These are phyloP conservation scores for Paradendryphiella salina DNA, from an alignment of 2,329 filamentous ascomycete species.

Conservation along the genomic window DNA sequence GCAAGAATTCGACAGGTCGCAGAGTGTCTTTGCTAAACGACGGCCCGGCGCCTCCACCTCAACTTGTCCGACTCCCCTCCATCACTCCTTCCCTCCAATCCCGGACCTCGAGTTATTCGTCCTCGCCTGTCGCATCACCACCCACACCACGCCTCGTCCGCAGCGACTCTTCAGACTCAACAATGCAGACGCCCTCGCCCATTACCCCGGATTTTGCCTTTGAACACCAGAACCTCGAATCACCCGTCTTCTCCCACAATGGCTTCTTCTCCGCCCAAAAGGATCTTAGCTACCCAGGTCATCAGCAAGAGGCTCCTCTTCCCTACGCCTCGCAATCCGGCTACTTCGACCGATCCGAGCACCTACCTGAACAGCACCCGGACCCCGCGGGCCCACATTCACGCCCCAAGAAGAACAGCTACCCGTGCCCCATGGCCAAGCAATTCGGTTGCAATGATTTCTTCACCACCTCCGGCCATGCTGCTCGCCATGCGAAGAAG, in stretches of 20 bases:
- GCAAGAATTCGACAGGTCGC: constrained; percentile 55
- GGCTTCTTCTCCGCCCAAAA: constrained; percentile 38
- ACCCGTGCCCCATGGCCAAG: constrained; percentile 73
- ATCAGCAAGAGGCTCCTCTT: constrained; percentile 28
- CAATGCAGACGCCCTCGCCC: constrained; percentile 52
- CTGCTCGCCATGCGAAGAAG: constrained; percentile 82
- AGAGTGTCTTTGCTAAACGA: constrained; percentile 57
- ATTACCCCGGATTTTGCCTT: constrained; percentile 50
- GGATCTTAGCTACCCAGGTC: constrained; percentile 27
- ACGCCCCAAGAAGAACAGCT: constrained; percentile 64
- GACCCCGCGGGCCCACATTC: constrained; percentile 44
- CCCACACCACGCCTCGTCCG: constrained; percentile 53
- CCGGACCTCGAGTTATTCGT: constrained; percentile 50
- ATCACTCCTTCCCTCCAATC: constrained; percentile 45
- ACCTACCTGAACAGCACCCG: constrained; percentile 14
- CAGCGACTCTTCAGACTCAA: constrained; percentile 53
- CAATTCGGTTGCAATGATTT: constrained; percentile 73
- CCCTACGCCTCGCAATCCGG: constrained; percentile 27
- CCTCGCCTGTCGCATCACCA: constrained; percentile 53
- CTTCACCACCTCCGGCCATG: constrained; percentile 82
- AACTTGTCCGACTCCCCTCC: constrained; percentile 42
- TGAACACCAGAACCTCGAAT: constrained; percentile 30
- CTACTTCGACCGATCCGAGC: constrained; percentile 26
- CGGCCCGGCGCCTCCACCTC: constrained; percentile 40
- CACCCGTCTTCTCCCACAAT: constrained; percentile 34